phyloP scores from a whole-genome alignment of 2,329 filamentous ascomycete genomes.

The Fusarium sp. region DNA sequence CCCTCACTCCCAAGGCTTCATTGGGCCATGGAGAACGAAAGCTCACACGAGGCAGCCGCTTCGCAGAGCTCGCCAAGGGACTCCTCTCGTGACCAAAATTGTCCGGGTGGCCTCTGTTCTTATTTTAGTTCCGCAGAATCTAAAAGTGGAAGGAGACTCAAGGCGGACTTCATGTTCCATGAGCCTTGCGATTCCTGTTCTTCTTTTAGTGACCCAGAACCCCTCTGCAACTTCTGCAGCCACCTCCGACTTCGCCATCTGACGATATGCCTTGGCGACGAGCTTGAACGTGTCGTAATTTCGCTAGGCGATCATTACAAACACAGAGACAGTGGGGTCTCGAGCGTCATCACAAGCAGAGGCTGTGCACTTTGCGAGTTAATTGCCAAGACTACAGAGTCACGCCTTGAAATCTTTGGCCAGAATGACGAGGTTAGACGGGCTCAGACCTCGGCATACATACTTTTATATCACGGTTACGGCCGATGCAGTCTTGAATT shows the following conservation, averaged over 20 bases:
- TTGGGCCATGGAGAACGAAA: background rate
- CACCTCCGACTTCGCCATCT: background rate
- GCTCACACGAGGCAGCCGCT: background rate
- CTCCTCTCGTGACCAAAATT: background rate
- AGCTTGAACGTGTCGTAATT: accelerated
- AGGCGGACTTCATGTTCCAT: background rate
- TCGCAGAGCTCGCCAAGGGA: background rate
- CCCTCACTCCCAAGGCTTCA: background rate
- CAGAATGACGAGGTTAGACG: background rate
- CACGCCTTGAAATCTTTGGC: background rate
- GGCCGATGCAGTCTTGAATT: too few relatives aligned
- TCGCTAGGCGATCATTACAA: background rate
- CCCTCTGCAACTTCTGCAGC: background rate
- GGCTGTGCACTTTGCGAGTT: background rate
- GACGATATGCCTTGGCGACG: background rate
- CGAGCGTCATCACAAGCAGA: background rate
- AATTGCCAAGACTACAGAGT: background rate
- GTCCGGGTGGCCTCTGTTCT: background rate
- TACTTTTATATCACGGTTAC: too few relatives aligned
- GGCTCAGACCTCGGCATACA: too few relatives aligned
- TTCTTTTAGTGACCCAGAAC: background rate
- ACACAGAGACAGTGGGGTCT: background rate
- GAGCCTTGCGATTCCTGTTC: background rate
- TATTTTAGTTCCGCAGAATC: accelerated
- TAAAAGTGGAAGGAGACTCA: accelerated